Conservation (phyloP, 306 rosid species). For the Fagus crenata region DNA sequence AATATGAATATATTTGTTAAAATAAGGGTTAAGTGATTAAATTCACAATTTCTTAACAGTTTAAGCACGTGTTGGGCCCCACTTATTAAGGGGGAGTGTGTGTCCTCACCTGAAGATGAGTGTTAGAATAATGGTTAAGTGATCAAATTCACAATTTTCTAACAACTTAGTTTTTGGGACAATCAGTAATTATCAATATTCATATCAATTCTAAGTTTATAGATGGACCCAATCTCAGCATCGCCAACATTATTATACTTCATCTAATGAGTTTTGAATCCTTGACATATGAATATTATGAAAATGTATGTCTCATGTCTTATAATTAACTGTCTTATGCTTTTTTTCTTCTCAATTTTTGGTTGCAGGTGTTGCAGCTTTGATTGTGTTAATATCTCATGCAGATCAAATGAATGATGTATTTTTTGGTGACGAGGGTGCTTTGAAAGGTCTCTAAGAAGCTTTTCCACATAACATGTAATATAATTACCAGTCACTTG, state of each 20-base stretch:
- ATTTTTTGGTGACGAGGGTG: constrained; percentile 49
- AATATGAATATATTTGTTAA: background rate
- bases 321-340: constrained; percentile 19
- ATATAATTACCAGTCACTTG: constrained; percentile 28
- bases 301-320: background rate
- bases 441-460: constrained; percentile 49
- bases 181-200: too few species aligned
- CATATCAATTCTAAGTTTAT: background rate
- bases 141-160: too few species aligned
- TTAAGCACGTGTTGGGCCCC: too few species aligned
- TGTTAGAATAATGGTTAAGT: too few species aligned
- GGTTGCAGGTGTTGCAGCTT: constrained; percentile 68
- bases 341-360: constrained; percentile 24
- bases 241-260: background rate
- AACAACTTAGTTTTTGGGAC: too few species aligned
- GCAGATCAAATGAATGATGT: constrained; percentile 50
- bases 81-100: too few species aligned
- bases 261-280: background rate
- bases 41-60: too few species aligned
- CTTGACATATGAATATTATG: background rate
- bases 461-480: constrained; percentile 24
- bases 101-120: too few species aligned
- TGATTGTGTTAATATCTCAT: constrained; percentile 55
- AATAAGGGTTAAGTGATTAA: too few species aligned
- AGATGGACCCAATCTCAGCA: background rate